Percentiles rank a stretch among this genome's conserved stretches.
These are phyloP conservation scores for Colletotrichum sojae DNA, from an alignment of 2,329 filamentous ascomycete species.

Conservation along the genomic window DNA sequence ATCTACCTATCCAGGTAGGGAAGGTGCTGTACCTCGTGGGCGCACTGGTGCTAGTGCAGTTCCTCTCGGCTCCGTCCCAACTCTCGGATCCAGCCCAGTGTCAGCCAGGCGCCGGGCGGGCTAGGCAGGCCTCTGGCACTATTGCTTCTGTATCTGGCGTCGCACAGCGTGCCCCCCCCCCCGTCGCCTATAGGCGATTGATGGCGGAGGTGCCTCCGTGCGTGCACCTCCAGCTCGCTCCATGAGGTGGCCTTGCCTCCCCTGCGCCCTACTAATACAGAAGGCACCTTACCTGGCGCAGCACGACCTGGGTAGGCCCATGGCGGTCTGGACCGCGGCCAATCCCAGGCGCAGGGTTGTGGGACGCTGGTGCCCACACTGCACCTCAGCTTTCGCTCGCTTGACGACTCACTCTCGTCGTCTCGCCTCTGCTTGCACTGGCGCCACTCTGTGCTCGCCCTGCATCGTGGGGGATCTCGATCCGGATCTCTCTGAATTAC, in stretches of 20 bases:
- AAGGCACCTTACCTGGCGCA: neutral
- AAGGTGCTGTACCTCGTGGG: no score
- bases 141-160: conserved; percentile 11
- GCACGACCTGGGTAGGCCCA: conserved; percentile 9
- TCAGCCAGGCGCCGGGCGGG: neutral
- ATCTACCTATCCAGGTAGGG: no score
- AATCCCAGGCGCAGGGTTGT: conserved; percentile 13
- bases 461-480: conserved; percentile 39
- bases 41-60: no score
- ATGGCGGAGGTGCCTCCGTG: neutral
- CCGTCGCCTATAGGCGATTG: neutral
- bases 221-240: no score
- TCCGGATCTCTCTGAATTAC: conserved; percentile 24
- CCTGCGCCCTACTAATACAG: no score
- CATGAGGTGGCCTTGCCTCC: no score
- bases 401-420: conserved; percentile 13
- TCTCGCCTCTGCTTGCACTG: conserved; percentile 21
- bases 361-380: conserved; percentile 7
- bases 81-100: neutral
- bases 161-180: neutral
- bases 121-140: neutral
- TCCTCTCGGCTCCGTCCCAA: neutral
- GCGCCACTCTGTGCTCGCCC: conserved; percentile 24
- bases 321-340: conserved; percentile 20
- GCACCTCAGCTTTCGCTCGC: conserved; percentile 1